Percentiles rank a stretch among this genome's conserved stretches.
Evolutionary conservation across 169 alveolate genomes (phyloP).

Genomic region (Cryptosporidium ryanae): DNA sequence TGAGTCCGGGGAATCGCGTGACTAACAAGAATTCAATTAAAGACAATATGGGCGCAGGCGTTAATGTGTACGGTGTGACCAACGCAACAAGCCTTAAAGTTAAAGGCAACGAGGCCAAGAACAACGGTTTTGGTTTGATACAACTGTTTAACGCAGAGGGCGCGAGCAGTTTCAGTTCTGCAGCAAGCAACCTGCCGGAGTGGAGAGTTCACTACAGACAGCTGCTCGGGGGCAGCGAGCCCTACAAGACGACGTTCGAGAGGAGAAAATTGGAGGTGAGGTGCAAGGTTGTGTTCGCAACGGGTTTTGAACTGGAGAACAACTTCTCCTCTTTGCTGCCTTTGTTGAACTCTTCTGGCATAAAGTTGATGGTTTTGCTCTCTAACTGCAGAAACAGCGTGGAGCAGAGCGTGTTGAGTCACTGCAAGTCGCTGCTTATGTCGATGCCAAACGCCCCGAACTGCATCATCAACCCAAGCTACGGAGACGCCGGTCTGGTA

Average conservation of each 20-base stretch:
- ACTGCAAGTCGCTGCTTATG: constrained; percentile 33
- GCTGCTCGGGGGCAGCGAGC: constrained; percentile 58
- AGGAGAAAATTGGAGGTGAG: constrained; percentile 32
- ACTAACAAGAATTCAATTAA: no score
- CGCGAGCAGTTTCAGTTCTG: no score
- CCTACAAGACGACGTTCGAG: constrained; percentile 39
- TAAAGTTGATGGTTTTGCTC: constrained; percentile 22
- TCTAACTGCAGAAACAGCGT: constrained; percentile 5
- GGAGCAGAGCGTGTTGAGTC: constrained; percentile 6
- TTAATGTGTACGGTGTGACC: no score
- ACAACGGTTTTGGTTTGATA: no score
- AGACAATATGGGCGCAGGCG: no score
- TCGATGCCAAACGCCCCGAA: constrained; percentile 60
- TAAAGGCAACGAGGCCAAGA: background rate
- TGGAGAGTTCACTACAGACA: constrained; percentile 69
- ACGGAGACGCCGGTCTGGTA: background rate
- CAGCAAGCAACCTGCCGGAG: constrained; percentile 37
- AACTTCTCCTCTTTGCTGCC: constrained; percentile 48
- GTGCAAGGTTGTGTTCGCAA: constrained; percentile 7
- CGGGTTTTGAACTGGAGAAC: constrained; percentile 38
- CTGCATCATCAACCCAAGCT: constrained; percentile 17
- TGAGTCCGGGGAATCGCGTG: no score
- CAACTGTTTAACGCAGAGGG: no score
- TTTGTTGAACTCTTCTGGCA: constrained; percentile 22
- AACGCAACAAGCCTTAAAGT: no score